Base-by-base conservation (phyloP, 805 yeast species). In the Candida sithepensis region DNA sequence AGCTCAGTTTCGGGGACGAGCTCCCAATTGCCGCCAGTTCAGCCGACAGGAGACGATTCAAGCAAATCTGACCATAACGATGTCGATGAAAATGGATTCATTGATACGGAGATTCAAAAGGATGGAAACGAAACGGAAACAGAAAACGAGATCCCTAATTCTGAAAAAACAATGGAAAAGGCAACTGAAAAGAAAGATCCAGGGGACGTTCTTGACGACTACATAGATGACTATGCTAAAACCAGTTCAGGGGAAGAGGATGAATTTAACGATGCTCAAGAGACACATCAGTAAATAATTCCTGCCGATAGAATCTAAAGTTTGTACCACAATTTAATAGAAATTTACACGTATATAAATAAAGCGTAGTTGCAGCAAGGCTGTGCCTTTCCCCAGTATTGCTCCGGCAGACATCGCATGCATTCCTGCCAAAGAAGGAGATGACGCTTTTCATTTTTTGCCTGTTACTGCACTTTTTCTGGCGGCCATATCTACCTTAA, bases 211-310 rank as follows among this genome's bases (percentile, higher is more conserved):
- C 38, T 54, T 20, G 16, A 22, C n/a, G 41, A 39, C n/a, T 39
- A 39, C 28, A 9, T 39, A 21, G 54, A 48, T 26, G 50, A 36
- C 38, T 50, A 48, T 34, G 39, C 48, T 19, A 46, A 46, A 45
- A 44, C 51, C 18, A 28, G 43, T 13, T 50, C 54, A 12, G 52
- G 46, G 7, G 55, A 57, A 22, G 55, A 57, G 21, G 57, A 48
- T 14, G 57, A 52, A 39, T 61, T 58, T 37, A 55, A 57, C 45
- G 65, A 60, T 47, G 65, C 64, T 13, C 43, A 47, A 21, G 65
- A 58, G n/a, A 52, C 41, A 3, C 50, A 44, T 20, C 38, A 26
- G 45, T 36, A 10, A n/a, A 28, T 22, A n/a, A 14, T 4, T 37
- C 14, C 6, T 23, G 40, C 10, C 13, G 18, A 19, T 14, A 37